Evolutionary conservation across 805 yeast species (phyloP), one percentile per base, ranked within the genome.

Genomic region (Aciculoconidium aculeatum): DNA sequence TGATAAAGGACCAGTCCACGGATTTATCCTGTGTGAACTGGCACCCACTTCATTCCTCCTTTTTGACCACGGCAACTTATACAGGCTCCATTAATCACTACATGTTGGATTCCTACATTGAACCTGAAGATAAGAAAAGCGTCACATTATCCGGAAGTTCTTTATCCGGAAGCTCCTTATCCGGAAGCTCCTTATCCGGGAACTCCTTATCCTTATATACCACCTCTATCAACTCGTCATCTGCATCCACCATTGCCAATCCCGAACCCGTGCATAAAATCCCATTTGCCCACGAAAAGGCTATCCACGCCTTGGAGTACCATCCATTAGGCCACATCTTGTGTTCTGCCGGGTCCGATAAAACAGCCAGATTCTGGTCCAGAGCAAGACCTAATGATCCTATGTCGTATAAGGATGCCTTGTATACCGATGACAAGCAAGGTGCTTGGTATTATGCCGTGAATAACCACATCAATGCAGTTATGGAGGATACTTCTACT

Each of bases 281-380:
- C 19, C 96, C 96, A 3, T 79, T 73, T 55, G 98, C 97, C 0
- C 99, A 92, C 53, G 96, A 87, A 47, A 83, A 84, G 60, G 94
- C 95, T 3, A 76, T 92, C 30, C 87, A 90, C 55, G 76, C 94
- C 3, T 55, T 92, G 32, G 90, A 88, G 36, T 92, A 87, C 51
- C 96, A 88, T 55, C 97, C 97, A 2, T 63, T 83, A 44, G 99
- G 99, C 3, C 96, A 92, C 56, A 62, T 90, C 28, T 61, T 92
- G 19, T 78, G 94, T 32, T 77, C 96, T 6, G 97, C 96, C 0
- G 90, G 96, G 11, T 86, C 92, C 34, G 99, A 92, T 55, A 75
- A 92, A 49, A 77, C 94, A 4, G 84, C 94, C 14, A 61, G 96
- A 32, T 84, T 94, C 57, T 92, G 99, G 99, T 77, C 88, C 17